phyloP scores from a whole-genome alignment of 1,284 basidiomycete genomes.

The Boletus mariae region DNA sequence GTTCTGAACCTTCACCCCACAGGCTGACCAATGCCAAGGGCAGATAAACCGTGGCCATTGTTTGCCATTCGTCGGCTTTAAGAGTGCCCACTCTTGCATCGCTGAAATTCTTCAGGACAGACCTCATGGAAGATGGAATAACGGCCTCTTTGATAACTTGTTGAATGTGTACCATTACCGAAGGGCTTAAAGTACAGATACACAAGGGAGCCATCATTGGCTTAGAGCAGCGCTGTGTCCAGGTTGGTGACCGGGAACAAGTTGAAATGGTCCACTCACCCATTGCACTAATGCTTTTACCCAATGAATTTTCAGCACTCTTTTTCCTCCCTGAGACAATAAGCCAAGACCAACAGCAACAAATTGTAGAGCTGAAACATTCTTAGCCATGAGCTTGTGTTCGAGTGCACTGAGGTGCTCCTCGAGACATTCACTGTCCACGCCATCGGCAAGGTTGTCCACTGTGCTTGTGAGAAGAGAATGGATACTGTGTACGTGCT shows the following conservation, averaged over 20 bases:
- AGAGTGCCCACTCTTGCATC: constrained; percentile 27
- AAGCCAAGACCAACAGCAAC: background rate
- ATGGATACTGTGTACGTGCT: background rate
- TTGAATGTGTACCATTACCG: background rate
- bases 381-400: background rate
- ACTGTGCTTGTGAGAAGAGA: background rate
- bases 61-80: constrained; percentile 34
- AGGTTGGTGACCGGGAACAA: background rate
- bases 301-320: background rate
- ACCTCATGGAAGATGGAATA: background rate
- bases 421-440: background rate
- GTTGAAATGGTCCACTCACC: background rate
- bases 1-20: background rate
- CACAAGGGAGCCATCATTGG: background rate
- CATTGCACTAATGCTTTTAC: background rate
- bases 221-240: background rate
- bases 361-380: background rate
- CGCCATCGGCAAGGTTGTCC: background rate
- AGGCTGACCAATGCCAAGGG: constrained; percentile 27
- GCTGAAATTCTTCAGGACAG: constrained; percentile 31
- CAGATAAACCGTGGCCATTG: constrained; percentile 30
- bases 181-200: background rate
- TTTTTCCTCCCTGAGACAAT: background rate
- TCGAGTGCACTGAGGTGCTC: background rate
- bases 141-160: background rate